Base-by-base conservation (phyloP, 2,329 filamentous ascomycete species). In the Endocalyx cinctus region DNA sequence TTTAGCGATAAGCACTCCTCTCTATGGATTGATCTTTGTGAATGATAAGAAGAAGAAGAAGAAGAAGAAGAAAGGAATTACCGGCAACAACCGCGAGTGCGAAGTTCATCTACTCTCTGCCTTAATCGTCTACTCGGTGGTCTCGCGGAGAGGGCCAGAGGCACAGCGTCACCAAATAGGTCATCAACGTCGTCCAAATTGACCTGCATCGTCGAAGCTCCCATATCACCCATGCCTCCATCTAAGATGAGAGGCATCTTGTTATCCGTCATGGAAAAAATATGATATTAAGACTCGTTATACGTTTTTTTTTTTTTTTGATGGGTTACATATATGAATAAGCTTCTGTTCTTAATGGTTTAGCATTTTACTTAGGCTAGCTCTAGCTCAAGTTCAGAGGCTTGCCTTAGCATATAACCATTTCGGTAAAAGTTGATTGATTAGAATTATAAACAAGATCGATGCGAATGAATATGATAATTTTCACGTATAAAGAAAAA, bases 41-140 rank as follows among this genome's bases (percentile, higher is more conserved):
- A 19, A 25, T 10, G 13, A 12, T 18, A 16, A n/a, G 19, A 31
- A 16, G 7, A 25, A 30, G 33, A 22, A 10, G 25, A 29, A 29
- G 27, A 19, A 27, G 19, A 12, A 17, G 13, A 11, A 31, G 10
- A 13, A 27, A 45, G 15, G 34, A 71, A 80, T 63, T 77, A 92
- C 87, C 88, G 84, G 69, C 82, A 87, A 57, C 85, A 92, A 12
- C 87, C 87, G 38, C 76, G 76, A 37, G 73, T 67, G 45, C 84
- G 78, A 47, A 92, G 68, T 51, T 94, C 84, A 55, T 92, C 84
- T 23, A 95, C 60, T 35, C 85, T 76, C 51, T 82, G 76, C 20
- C 79, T 72, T 14, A 94, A 70, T 35, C 82, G 77, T 57, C 83
- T 86, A 34, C 75, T 69, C 10, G 72, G 67, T 18, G 74, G 67